A percentile compares a stretch with the other conserved stretches of the same genome.
phyloP scores from a whole-genome alignment of 208 protist genomes.

The Trypanosoma vivax region DNA sequence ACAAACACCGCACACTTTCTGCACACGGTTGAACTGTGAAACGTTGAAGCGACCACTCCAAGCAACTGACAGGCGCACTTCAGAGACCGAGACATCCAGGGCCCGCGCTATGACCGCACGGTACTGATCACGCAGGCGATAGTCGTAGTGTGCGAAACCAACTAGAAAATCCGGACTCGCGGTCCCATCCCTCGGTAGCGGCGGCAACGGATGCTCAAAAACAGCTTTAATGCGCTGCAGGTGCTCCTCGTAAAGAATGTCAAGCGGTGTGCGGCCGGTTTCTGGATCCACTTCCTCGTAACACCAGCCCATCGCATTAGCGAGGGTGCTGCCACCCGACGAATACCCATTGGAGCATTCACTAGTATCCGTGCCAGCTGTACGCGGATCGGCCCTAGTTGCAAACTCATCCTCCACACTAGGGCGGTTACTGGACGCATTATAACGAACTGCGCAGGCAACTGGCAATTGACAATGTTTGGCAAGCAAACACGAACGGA shows the following conservation, averaged over 20 bases:
- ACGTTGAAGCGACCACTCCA: slow-evolving; percentile 84
- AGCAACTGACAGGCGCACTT: slow-evolving; percentile 69
- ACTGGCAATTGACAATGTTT: too few relatives aligned
- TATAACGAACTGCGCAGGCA: too few relatives aligned
- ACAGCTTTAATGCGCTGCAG: slow-evolving; percentile 51
- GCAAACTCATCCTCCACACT: too few relatives aligned
- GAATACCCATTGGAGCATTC: background rate
- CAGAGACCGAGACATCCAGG: slow-evolving; percentile 46
- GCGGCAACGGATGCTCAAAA: slow-evolving; percentile 62
- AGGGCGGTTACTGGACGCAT: too few relatives aligned
- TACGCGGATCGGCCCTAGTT: too few relatives aligned
- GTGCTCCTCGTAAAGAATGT: slow-evolving; percentile 50
- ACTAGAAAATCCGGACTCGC: slow-evolving; percentile 76
- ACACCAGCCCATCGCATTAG: slow-evolving; percentile 28
- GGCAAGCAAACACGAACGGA: too few relatives aligned
- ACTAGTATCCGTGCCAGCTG: background rate
- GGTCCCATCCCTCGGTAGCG: slow-evolving; percentile 61
- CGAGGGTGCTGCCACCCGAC: background rate
- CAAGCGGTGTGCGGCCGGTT: slow-evolving; percentile 55
- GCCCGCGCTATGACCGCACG: slow-evolving; percentile 51
- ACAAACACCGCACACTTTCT: slow-evolving; percentile 76
- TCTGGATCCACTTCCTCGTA: slow-evolving; percentile 43
- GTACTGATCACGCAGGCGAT: slow-evolving; percentile 78
- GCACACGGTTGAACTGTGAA: slow-evolving; percentile 44
- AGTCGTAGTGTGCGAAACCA: slow-evolving; percentile 79